Percentiles rank a stretch among this genome's conserved stretches.
These are phyloP conservation scores for Pezicula neosporulosa DNA, from an alignment of 2,329 filamentous ascomycete species.

Conservation along the genomic window DNA sequence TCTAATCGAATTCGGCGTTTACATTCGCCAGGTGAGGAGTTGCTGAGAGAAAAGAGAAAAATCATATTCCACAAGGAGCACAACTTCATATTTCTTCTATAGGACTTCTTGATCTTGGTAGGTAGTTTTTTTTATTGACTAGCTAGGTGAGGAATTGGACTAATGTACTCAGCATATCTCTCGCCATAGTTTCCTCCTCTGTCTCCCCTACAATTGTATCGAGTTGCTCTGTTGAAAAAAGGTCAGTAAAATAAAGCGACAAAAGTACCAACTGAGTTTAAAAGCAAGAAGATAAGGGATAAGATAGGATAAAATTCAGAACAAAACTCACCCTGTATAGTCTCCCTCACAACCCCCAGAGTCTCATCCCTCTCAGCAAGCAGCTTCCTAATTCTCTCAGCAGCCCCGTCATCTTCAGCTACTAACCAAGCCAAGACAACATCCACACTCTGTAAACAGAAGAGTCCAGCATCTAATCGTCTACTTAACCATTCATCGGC, in stretches of 20 bases:
- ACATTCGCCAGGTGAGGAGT: too few species aligned
- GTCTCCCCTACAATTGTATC: conserved; percentile 51
- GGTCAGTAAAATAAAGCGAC: conserved; percentile 9
- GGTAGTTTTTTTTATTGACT: not conserved
- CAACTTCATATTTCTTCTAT: too few species aligned
- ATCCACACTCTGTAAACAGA: conserved; percentile 79
- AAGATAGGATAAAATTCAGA: not conserved
- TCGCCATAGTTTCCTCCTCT: conserved; percentile 48
- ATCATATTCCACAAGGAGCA: too few species aligned
- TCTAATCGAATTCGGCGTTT: too few species aligned
- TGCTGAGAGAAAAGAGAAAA: too few species aligned
- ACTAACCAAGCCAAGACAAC: conserved; percentile 85
- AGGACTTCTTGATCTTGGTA: not conserved
- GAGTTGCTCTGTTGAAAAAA: conserved; percentile 50
- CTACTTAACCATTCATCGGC: conserved; percentile 71
- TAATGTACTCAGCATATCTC: conserved; percentile 65
- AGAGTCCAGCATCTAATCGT: conserved; percentile 80
- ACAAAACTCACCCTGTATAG: conserved; percentile 54
- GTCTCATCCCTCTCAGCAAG: conserved; percentile 67
- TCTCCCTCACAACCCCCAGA: conserved; percentile 58
- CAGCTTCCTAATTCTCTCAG: conserved; percentile 56
- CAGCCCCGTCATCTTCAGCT: conserved; percentile 80
- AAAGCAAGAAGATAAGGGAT: too few species aligned
- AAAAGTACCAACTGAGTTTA: too few species aligned
- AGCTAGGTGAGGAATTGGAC: conserved; percentile 38